A percentile compares a stretch with the other conserved stretches of the same genome.
phyloP scores from a whole-genome alignment of 495 filamentous ascomycete genomes.

The Margaritispora aquatica region DNA sequence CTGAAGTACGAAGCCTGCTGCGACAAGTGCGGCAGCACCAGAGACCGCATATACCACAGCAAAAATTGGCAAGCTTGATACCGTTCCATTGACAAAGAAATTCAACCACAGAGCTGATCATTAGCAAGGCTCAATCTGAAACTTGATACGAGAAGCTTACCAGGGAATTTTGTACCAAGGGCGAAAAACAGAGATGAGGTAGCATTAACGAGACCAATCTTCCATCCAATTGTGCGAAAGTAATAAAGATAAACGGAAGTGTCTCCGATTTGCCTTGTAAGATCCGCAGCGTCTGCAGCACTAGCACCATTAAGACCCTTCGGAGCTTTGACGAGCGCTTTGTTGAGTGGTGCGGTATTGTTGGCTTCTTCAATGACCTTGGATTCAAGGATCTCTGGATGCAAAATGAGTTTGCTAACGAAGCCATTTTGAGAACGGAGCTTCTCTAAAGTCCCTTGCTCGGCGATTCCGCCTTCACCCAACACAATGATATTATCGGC shows the following conservation, averaged over 20 bases:
- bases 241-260: conserved; percentile 9
- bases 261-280: conserved; percentile 8
- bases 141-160: not conserved
- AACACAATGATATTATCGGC: conserved; percentile 18
- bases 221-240: conserved; percentile 9
- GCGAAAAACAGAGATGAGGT: not conserved
- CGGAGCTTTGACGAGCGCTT: not conserved
- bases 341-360: not conserved
- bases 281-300: not conserved
- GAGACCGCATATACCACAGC: not conserved
- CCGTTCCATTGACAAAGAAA: not conserved
- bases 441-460: conserved; percentile 8
- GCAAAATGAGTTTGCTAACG: conserved; percentile 2
- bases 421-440: conserved; percentile 6
- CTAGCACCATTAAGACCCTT: not conserved
- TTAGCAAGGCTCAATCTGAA: not conserved
- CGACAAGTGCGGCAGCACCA: not conserved
- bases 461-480: conserved; percentile 6
- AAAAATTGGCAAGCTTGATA: conserved; percentile 1
- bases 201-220: not conserved
- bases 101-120: conserved; percentile 6
- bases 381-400: conserved; percentile 1
- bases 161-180: not conserved
- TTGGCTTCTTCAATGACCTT: not conserved
- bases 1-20: not conserved